Base-by-base conservation (phyloP, 768 basidiomycete species). In the Termitomyces sp. region DNA sequence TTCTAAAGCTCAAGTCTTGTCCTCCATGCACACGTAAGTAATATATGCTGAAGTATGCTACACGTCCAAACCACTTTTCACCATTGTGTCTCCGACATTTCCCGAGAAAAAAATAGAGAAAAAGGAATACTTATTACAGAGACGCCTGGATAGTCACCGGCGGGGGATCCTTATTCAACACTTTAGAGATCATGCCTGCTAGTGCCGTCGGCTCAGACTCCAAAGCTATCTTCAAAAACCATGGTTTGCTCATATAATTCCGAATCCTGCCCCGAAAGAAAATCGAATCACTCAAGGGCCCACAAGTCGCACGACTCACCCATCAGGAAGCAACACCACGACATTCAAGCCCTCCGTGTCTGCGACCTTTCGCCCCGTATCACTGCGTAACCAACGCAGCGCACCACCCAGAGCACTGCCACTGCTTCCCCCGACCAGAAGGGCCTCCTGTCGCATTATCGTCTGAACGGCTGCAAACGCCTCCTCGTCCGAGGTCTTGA, bases 201-300 rank as follows among this genome's bases (percentile, higher is more conserved):
- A 87, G 73, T 5, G 79, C 74, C 3, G 87, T 80, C 0, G 82
- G 79, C 57, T 82, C 79, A 0, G 77, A 71, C 42, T 78, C 71
- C 62, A 87, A 70, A 5, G 85, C 83, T 64, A 87, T 83, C 60
- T 86, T 77, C 60, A 93, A 72, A 74, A 95, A 95, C 94, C 94
- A 96, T 12, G 86, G 82, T 67, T 94, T 95, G 74, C 88, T 89
- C 85, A 96, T 94, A 68, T 96, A 96, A 69, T 96, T 96, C 64
- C 94, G 82, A 55, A 97, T 86, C 1, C 94, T 93, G 61, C 26
- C 50, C 12, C 18, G 37, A 15, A 34, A 2, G 15, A 4, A 51
- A 29, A 29, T 37, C 65, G 52, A 36, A 36, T 41, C 34, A 24
- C 16, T 55, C 49, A 20, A 22, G 7, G 46, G 4, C 26, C 4